Evolutionary conservation across 805 yeast species (phyloP).

Genomic region (Schwanniomyces occidentalis): DNA sequence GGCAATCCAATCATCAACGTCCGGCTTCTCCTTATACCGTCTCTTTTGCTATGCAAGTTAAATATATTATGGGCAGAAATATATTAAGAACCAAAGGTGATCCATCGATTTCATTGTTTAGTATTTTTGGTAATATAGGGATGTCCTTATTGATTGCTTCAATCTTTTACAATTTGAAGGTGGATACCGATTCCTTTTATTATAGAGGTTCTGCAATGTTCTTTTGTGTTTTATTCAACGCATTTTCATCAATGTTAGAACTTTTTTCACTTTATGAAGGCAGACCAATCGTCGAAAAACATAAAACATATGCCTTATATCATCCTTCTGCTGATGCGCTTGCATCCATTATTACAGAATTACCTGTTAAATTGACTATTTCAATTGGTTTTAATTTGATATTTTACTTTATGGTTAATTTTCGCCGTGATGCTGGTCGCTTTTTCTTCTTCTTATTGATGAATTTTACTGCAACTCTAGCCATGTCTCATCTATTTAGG

Average conservation of each 20-base stretch:
- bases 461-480: constrained; percentile 43
- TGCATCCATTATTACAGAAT: constrained; percentile 59
- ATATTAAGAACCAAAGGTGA: constrained; percentile 56
- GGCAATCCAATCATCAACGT: constrained; percentile 49
- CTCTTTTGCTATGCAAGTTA: constrained; percentile 50
- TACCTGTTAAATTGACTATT: constrained; percentile 49
- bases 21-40: constrained; percentile 45
- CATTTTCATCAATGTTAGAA: constrained; percentile 61
- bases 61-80: constrained; percentile 54
- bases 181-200: constrained; percentile 55
- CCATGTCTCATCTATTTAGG: constrained; percentile 59
- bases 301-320: constrained; percentile 54
- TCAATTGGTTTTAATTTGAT: constrained; percentile 50
- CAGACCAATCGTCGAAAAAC: constrained; percentile 61
- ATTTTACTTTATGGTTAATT: constrained; percentile 54
- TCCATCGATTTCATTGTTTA: constrained; percentile 52
- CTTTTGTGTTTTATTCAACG: constrained; percentile 60
- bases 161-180: constrained; percentile 51
- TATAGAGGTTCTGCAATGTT: constrained; percentile 65
- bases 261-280: constrained; percentile 57
- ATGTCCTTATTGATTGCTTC: constrained; percentile 65
- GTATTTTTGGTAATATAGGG: constrained; percentile 51
- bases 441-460: constrained; percentile 55
- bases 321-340: constrained; percentile 66
- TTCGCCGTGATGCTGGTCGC: constrained; percentile 51